Evolutionary conservation across 139 green algal genomes (phyloP), one percentile per base, ranked within the genome.

Genomic region (Volvox africanus): DNA sequence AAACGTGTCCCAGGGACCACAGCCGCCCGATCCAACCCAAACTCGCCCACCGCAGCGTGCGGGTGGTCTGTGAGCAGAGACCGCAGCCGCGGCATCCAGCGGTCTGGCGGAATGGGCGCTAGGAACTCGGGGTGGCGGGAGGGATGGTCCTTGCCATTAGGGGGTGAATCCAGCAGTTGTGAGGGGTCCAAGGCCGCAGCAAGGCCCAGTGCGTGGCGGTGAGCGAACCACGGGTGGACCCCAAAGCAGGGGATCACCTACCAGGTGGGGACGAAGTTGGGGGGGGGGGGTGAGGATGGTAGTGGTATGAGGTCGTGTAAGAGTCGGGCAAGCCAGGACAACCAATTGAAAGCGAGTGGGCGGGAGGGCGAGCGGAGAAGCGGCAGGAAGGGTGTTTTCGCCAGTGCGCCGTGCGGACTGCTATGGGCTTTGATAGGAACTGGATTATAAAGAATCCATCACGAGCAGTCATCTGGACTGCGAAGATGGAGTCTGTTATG

Each of bases 181-280:
- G 61, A 33, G 12, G 88, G 88, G 61, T 69, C 22, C 28, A 32
- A 37, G 33, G 21, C 28, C 19, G 19, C n/a, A 11, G 28, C 36
- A 22, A 37, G 0, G 14, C 14, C 22, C 12, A 85, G 85, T 0
- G 84, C 88, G 69, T 94, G 93, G 1, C 76, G 89, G 86, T 93
- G 91, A 0, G 90, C 90, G 82, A 92, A 95, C 94, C 94, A 96
- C 1, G 94, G 94, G 87, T 96, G 94, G 12, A 96, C 89, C 17
- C 94, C 94, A 68, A 96, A 96, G 86, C 88, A 93, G 2, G 94
- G 94, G 26, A 95, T 94, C 19, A 94, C 91, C 44, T 92, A 78
- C 22, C 17, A 24, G 37, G 80, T n/a, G 24, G 50, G 44, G 79
- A 35, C 20, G 79, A 2, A 37, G 78, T 33, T 13, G 19, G 12